Evolutionary conservation across 371 early-diverging fungal genomes (phyloP).

Genomic region (Mortierella sp.): DNA sequence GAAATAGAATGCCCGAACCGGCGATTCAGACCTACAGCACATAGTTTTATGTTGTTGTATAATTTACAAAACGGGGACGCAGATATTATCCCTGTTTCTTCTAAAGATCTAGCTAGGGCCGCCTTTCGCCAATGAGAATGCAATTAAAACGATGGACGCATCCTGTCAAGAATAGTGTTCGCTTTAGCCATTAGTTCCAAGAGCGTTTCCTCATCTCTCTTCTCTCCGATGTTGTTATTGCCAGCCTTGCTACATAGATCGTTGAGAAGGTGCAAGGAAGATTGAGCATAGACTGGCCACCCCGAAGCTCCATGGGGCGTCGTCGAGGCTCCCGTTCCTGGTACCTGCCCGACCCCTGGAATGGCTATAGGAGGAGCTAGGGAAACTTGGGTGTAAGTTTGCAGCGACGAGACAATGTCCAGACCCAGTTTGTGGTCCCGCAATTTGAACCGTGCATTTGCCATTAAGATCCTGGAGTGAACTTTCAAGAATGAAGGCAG

Average conservation of each 20-base stretch:
- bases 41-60: no score
- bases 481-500: slow-evolving; percentile 28
- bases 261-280: slow-evolving; percentile 3
- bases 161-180: slow-evolving; percentile 6
- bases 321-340: not conserved
- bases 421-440: slow-evolving; percentile 32
- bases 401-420: slow-evolving; percentile 28
- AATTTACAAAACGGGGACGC: no score
- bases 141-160: slow-evolving; percentile 12
- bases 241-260: not conserved
- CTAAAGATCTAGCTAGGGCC: no score
- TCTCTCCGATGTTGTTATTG: not conserved
- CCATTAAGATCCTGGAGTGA: slow-evolving; percentile 21
- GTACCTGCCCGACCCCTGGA: not conserved
- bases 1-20: no score
- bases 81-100: no score
- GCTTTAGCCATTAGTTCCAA: slow-evolving; percentile 14
- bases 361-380: not conserved
- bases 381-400: slow-evolving; percentile 26
- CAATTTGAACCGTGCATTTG: slow-evolving; percentile 37
- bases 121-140: not conserved
- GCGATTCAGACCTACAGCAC: no score
- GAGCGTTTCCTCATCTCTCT: not conserved
- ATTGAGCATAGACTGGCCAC: slow-evolving; percentile 18
- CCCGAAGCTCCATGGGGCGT: not conserved